phyloP scores from a whole-genome alignment of 768 basidiomycete species.

The Peribolospora kevripleyi region DNA sequence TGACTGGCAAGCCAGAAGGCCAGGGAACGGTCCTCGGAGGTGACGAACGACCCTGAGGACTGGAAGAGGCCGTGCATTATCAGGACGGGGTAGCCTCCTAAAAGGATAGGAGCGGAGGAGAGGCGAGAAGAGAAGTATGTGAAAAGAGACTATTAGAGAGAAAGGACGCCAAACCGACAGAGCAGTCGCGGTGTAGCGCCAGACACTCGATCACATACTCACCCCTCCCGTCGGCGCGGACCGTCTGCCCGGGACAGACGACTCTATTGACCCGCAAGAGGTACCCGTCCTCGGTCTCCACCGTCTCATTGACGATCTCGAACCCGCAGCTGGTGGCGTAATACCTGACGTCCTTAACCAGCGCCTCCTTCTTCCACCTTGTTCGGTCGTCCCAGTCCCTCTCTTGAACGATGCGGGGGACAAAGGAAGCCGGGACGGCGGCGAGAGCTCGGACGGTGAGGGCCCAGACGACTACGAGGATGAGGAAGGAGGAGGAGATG shows the following conservation, averaged over 20 bases:
- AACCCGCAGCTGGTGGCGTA: slow-evolving; percentile 26
- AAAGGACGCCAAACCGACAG: too few relatives aligned
- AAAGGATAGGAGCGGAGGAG: too few relatives aligned
- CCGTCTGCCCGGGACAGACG: slow-evolving; percentile 1
- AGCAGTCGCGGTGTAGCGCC: too few relatives aligned
- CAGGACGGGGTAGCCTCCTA: slow-evolving; percentile 25
- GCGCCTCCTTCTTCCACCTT: slow-evolving; percentile 21
- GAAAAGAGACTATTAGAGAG: too few relatives aligned
- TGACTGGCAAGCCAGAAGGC: slow-evolving; percentile 30
- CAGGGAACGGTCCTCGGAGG: slow-evolving; percentile 27
- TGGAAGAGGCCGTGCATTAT: slow-evolving; percentile 30
- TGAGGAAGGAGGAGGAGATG: slow-evolving; percentile 24
- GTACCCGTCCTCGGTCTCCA: slow-evolving; percentile 29
- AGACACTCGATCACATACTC: neutral
- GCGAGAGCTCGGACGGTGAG: slow-evolving; percentile 7
- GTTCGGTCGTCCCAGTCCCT: slow-evolving; percentile 23
- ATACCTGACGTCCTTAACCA: slow-evolving; percentile 24
- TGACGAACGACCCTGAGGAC: slow-evolving; percentile 27
- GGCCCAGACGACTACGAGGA: slow-evolving; percentile 26
- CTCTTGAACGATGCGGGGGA: slow-evolving; percentile 3
- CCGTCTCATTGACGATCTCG: slow-evolving; percentile 25
- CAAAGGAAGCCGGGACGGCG: neutral
- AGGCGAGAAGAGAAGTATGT: too few relatives aligned
- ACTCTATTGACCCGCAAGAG: slow-evolving; percentile 21
- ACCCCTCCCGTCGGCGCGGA: slow-evolving; percentile 7